Conservation (phyloP, 2,329 filamentous ascomycete genomes). For the Xylariales sp. region DNA sequence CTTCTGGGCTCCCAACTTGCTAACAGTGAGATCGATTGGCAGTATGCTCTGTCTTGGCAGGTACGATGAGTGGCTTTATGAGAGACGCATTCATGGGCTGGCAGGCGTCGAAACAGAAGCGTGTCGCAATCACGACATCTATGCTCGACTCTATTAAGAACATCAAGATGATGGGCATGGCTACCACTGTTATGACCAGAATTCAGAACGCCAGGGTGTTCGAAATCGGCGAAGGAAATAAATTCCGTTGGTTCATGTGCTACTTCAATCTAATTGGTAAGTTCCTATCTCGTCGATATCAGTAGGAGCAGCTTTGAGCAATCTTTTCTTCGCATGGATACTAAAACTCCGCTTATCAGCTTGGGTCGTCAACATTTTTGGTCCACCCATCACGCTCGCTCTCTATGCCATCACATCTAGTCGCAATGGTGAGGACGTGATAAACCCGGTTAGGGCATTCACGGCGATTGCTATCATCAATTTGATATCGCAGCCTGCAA, state of each 20-base stretch:
- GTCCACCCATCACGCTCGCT: slow-evolving; percentile 1
- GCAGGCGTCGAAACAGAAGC: slow-evolving; percentile 4
- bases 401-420: not conserved
- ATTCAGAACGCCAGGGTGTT: not conserved
- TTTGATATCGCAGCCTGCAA: not conserved
- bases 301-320: no score
- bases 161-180: slow-evolving; percentile 7
- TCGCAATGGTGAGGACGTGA: not conserved
- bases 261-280: slow-evolving; percentile 3
- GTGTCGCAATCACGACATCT: not conserved
- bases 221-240: not conserved
- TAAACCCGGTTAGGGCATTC: slow-evolving; percentile 3
- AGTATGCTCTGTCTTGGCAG: no score
- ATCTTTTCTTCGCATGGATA: no score
- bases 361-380: not conserved
- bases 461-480: slow-evolving; percentile 4
- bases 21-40: no score
- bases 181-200: slow-evolving; percentile 1
- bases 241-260: slow-evolving; percentile 1
- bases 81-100: no score
- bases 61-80: no score
- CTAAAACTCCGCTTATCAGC: no score
- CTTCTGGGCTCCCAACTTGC: no score
- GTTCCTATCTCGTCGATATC: no score
- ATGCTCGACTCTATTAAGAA: slow-evolving; percentile 6